These are phyloP conservation scores for Firmiana major DNA, from an alignment of 345 rosid species.

Conservation along the genomic window DNA sequence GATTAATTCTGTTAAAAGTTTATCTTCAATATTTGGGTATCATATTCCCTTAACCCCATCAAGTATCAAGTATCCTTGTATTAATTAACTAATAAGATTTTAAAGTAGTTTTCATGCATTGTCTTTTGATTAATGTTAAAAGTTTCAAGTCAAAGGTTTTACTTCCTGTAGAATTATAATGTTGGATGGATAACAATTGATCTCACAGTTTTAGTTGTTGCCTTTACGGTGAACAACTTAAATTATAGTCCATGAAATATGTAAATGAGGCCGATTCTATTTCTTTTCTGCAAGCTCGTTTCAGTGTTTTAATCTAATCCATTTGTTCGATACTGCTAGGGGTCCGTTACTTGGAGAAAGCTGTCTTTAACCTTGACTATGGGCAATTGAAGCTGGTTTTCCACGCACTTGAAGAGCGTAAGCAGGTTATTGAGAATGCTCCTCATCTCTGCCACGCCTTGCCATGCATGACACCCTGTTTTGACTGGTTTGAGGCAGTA, in stretches of 20 bases:
- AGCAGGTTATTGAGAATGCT: conserved; percentile 88
- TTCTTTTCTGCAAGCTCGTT: not conserved
- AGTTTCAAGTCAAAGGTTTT: not conserved
- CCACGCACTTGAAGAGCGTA: conserved; percentile 95
- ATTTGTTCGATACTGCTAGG: conserved; percentile 35
- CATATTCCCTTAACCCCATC: not conserved
- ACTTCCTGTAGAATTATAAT: not conserved
- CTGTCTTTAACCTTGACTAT: conserved; percentile 88
- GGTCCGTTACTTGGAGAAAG: conserved; percentile 97
- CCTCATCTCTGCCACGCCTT: conserved; percentile 93
- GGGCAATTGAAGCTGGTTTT: conserved; percentile 92
- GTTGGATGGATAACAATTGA: not conserved
- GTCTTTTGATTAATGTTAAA: not conserved
- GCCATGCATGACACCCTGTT: conserved; percentile 99
- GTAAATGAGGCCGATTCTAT: not conserved
- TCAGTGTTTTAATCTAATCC: not conserved
- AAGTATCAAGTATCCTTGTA: not conserved
- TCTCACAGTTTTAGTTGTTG: not conserved
- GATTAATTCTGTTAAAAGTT: not conserved
- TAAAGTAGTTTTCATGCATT: not conserved
- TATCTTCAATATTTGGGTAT: not conserved
- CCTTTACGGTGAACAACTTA: not conserved
- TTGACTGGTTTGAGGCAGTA: conserved; percentile 85
- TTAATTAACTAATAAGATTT: not conserved
- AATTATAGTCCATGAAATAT: not conserved